Conservation (phyloP, 2,329 filamentous ascomycete species). For the Didymella keratinophila region DNA sequence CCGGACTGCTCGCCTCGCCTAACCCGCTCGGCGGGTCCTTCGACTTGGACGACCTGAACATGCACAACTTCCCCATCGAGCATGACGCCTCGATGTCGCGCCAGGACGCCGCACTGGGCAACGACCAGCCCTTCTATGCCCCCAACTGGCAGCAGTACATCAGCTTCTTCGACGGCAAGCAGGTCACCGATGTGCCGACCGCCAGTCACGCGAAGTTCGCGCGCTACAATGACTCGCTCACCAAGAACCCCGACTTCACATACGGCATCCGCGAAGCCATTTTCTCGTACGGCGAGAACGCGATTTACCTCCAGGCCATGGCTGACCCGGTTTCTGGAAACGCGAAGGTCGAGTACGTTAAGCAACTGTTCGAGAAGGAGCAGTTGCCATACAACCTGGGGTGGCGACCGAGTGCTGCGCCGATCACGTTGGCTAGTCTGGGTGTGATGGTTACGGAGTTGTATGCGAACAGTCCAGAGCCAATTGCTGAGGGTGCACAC, state of each 20-base stretch:
- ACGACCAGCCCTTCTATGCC: constrained; percentile 18
- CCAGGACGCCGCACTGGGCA: constrained; percentile 27
- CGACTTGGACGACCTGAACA: constrained; percentile 25
- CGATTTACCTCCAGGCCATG: constrained; percentile 24
- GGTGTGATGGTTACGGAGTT: constrained; percentile 26
- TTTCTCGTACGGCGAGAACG: constrained; percentile 30
- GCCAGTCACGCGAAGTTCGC: constrained; percentile 24
- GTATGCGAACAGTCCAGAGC: constrained; percentile 13
- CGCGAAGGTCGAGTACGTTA: constrained; percentile 24
- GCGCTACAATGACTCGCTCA: constrained; percentile 19
- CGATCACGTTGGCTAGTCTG: constrained; percentile 24
- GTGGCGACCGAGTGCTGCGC: constrained; percentile 25
- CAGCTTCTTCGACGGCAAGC: constrained; percentile 22
- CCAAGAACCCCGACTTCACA: constrained; percentile 22
- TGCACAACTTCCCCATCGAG: constrained; percentile 34
- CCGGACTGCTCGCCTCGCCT: constrained; percentile 24
- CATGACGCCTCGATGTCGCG: constrained; percentile 32
- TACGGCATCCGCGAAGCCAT: constrained; percentile 24
- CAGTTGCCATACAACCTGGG: constrained; percentile 25
- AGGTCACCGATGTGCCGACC: constrained; percentile 21
- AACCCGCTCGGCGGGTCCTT: constrained; percentile 28
- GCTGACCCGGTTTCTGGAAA: constrained; percentile 13
- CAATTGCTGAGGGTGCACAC: constrained; percentile 13
- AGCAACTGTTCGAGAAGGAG: constrained; percentile 27
- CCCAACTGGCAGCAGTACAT: constrained; percentile 27